Evolutionary conservation across 306 rosid genomes (phyloP).

Genomic region (Castanopsis chinensis): DNA sequence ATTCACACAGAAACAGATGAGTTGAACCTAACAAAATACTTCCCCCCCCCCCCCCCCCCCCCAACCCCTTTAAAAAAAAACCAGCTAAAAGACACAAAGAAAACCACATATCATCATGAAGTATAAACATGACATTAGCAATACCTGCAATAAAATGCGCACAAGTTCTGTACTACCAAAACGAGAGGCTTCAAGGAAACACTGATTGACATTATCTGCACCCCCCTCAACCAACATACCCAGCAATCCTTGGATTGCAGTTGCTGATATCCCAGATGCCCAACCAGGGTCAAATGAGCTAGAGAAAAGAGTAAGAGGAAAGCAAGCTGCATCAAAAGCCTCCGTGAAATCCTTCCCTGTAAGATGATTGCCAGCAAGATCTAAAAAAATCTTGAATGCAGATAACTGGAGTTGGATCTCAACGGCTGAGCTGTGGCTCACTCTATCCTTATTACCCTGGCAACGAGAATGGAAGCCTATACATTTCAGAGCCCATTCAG

Average conservation of each 20-base stretch:
- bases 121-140: not conserved
- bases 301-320: conserved; percentile 86
- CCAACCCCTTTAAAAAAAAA: not conserved
- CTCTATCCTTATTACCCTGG: conserved; percentile 51
- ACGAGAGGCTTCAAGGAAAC: conserved; percentile 91
- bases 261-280: conserved; percentile 75
- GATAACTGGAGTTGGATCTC: conserved; percentile 83
- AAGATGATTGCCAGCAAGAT: conserved; percentile 84
- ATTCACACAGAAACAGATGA: not conserved
- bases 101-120: not conserved
- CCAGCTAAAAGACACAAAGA: not conserved
- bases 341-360: conserved; percentile 88
- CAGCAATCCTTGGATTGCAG: conserved; percentile 77
- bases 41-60: too few species aligned
- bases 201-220: conserved; percentile 88
- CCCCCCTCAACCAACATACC: conserved; percentile 87
- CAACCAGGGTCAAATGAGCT: conserved; percentile 83
- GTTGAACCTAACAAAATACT: not conserved
- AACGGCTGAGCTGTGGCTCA: conserved; percentile 48
- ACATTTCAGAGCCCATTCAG: conserved; percentile 92
- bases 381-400: conserved; percentile 75
- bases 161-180: conserved; percentile 93
- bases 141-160: conserved; percentile 80
- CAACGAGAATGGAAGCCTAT: conserved; percentile 76
- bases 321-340: conserved; percentile 95